These are phyloP conservation scores for Neonectria neomacrospora DNA, from an alignment of 2,329 filamentous ascomycete genomes.

Conservation along the genomic window DNA sequence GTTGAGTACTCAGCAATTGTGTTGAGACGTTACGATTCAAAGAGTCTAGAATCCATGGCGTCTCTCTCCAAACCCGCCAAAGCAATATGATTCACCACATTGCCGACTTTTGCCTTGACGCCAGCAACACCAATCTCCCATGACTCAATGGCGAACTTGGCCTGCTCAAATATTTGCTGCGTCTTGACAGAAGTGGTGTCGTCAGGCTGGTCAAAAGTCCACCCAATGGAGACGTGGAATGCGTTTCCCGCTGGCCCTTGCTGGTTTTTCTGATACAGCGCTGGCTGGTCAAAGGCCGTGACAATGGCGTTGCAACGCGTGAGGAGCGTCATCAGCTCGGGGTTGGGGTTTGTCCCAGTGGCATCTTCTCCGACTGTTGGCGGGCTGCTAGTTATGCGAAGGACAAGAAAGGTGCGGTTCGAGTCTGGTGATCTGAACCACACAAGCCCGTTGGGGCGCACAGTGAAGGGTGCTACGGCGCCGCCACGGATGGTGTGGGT, in stretches of 20 bases:
- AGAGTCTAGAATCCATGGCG: constrained; percentile 16
- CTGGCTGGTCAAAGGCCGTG: constrained; percentile 77
- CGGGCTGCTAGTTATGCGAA: constrained; percentile 63
- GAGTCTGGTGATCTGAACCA: constrained; percentile 67
- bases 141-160: constrained; percentile 47
- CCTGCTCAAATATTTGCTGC: constrained; percentile 38
- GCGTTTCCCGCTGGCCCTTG: constrained; percentile 50
- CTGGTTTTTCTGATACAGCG: constrained; percentile 68
- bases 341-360: constrained; percentile 52
- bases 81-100: constrained; percentile 66
- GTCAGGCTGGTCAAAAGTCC: constrained; percentile 72
- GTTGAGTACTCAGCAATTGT: background rate
- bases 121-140: constrained; percentile 66
- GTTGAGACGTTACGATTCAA: constrained; percentile 28
- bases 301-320: constrained; percentile 74
- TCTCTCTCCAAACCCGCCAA: constrained; percentile 42
- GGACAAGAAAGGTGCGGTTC: constrained; percentile 85
- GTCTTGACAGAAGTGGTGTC: constrained; percentile 49
- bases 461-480: constrained; percentile 48
- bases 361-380: background rate
- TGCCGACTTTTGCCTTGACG: constrained; percentile 81
- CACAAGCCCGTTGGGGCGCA: constrained; percentile 54
- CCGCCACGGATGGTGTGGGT: constrained; percentile 51
- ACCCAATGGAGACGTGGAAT: constrained; percentile 92
- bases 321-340: constrained; percentile 72